Evolutionary conservation across 768 basidiomycete species (phyloP), one percentile per base, ranked within the genome.

Genomic region (Gautieria morchelliformis): DNA sequence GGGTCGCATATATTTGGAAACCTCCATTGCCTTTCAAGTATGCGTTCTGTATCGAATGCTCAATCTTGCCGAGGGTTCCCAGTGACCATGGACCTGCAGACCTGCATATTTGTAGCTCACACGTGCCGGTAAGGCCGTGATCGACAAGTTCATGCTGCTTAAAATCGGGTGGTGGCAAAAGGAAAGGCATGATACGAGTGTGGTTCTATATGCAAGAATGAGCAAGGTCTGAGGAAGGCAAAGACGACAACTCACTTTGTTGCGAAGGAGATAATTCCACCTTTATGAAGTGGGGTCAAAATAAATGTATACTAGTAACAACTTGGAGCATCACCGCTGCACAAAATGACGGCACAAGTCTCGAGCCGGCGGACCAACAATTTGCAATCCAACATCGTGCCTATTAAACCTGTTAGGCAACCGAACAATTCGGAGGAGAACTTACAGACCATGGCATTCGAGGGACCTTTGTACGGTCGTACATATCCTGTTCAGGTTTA

Each of bases 81-180:
- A 98, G 77, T 2, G 94, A 97, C 96, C 96, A 99, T 1, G 92
- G 90, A 2, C 93, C 93, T 12, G 89, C 87, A 15, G 92, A 95
- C 24, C 96, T 84, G 68, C 93, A 95, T 60, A 99, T 92, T 66
- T 99, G 96, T 66, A 96, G 77, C 68, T 99, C 96, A 69, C 94
- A 97, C 0, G 95, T 98, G 8, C 96, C 96, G 1, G 90, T 92
- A 41, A 99, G 76, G 35, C 90, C 88, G 72, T 89, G 74, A 22
- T 82, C 76, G 24, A 80, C 73, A 6, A 99, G 76, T 61, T 98
- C 92, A 6, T 79, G 78, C 15, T 84, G 79, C 61, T 77, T 89
- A 70, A 93, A 98, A 65, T 99, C 96, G 0, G 95, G 83, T 32
- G 95, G 89, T 14, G 96, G 96, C 33, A 96, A 70, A 45, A 98